Conservation (phyloP, 192 early-diverging fungal species). For the Coemansia asiatica region DNA sequence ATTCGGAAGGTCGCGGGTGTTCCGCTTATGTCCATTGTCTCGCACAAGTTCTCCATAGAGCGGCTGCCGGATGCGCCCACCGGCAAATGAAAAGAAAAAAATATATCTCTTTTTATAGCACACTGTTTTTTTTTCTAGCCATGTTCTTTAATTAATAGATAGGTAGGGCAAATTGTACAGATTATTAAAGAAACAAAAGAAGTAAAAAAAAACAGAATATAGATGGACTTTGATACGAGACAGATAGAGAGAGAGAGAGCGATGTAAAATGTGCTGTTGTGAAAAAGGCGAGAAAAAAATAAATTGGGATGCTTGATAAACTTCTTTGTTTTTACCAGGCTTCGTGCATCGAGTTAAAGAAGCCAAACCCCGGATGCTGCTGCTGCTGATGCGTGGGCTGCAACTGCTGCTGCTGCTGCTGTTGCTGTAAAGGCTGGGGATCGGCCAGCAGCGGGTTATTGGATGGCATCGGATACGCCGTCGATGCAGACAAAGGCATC, state of each 20-base stretch:
- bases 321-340: neutral
- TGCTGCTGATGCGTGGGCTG: constrained; percentile 5
- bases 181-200: neutral
- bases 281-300: neutral
- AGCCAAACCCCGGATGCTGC: constrained; percentile 13
- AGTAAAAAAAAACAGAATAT: neutral
- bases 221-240: neutral
- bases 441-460: neutral
- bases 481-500: constrained; percentile 8
- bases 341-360: constrained; percentile 9
- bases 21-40: constrained; percentile 94
- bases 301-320: too few species aligned
- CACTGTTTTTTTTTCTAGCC: too few species aligned
- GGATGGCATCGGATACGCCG: neutral
- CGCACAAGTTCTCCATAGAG: constrained; percentile 91
- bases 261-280: too few species aligned
- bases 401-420: constrained; percentile 10
- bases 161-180: neutral
- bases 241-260: neutral
- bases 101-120: too few species aligned
- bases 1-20: constrained; percentile 96
- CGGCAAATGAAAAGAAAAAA: constrained; percentile 1
- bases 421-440: neutral
- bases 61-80: constrained; percentile 75
- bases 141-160: neutral